These are phyloP conservation scores for Falciphora oryzae DNA, from an alignment of 2,329 filamentous ascomycete genomes.

Conservation along the genomic window DNA sequence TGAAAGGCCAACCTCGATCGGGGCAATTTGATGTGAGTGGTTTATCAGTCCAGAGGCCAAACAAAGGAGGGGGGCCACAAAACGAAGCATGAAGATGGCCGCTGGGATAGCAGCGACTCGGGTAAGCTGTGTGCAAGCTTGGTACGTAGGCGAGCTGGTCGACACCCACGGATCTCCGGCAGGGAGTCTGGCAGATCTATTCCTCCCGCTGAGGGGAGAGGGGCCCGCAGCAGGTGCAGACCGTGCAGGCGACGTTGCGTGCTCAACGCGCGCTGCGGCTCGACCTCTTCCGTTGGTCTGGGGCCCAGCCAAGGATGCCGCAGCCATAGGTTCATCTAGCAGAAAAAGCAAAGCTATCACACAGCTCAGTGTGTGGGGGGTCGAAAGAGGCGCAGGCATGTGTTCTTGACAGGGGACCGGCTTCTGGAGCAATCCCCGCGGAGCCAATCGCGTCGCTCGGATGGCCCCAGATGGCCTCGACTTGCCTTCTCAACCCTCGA, in stretches of 20 bases:
- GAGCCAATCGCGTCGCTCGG: background rate
- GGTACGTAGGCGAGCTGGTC: too few species aligned
- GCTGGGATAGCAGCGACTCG: too few species aligned
- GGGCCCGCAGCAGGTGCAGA: background rate
- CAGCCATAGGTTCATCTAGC: background rate
- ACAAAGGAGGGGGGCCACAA: too few species aligned
- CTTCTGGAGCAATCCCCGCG: background rate
- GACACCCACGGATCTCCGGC: background rate
- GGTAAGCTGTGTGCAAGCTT: too few species aligned
- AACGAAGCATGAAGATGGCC: too few species aligned
- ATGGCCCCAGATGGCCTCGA: background rate
- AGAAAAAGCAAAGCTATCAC: background rate
- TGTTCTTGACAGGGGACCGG: background rate
- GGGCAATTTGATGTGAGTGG: too few species aligned
- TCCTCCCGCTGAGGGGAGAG: too few species aligned
- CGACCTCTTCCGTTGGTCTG: background rate
- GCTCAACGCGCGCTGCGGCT: too few species aligned
- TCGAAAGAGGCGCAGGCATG: background rate
- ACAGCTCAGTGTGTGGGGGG: too few species aligned
- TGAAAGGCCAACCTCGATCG: too few species aligned
- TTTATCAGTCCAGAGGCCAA: too few species aligned
- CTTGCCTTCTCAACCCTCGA: background rate
- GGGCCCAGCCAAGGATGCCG: background rate
- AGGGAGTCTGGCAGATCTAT: background rate
- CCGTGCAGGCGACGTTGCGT: background rate